phyloP scores from a whole-genome alignment of 2,329 filamentous ascomycete genomes.

The Sarocladium kiliense region DNA sequence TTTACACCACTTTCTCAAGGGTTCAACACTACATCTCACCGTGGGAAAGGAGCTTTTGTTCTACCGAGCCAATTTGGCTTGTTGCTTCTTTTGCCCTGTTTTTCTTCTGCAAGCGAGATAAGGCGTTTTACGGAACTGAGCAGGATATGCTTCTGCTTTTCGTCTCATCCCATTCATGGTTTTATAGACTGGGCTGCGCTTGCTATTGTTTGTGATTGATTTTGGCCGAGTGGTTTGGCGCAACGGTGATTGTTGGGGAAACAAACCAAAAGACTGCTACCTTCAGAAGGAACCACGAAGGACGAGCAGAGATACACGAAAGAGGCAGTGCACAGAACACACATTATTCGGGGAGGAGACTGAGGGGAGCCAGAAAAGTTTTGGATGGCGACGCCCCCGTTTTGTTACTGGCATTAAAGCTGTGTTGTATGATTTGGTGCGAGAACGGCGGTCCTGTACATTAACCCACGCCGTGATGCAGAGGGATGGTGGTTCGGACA shows the following conservation, averaged over 20 bases:
- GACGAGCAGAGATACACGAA: not conserved
- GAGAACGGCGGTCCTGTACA: not conserved
- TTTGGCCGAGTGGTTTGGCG: slow-evolving; percentile 3
- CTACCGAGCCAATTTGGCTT: not conserved
- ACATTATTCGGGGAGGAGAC: not conserved
- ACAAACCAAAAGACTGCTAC: not conserved
- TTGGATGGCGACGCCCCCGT: not conserved
- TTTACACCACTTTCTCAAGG: not conserved
- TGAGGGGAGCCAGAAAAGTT: not conserved
- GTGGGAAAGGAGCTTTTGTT: not conserved
- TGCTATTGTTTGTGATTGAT: not conserved
- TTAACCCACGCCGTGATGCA: not conserved
- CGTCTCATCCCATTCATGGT: not conserved
- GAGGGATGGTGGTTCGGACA: not conserved
- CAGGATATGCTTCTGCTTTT: not conserved
- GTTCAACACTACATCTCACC: not conserved
- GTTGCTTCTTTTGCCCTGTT: not conserved
- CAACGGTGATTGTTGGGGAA: slow-evolving; percentile 7
- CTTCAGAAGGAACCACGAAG: slow-evolving; percentile 1
- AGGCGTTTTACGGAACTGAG: not conserved
- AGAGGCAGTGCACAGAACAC: not conserved
- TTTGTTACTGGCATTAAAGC: not conserved
- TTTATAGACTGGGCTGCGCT: not conserved
- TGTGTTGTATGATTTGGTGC: not conserved
- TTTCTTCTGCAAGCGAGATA: slow-evolving; percentile 5